A percentile compares a stretch with the other conserved stretches of the same genome.
Conservation (phyloP, 192 early-diverging fungal species). For the Kappamyces sp. region DNA sequence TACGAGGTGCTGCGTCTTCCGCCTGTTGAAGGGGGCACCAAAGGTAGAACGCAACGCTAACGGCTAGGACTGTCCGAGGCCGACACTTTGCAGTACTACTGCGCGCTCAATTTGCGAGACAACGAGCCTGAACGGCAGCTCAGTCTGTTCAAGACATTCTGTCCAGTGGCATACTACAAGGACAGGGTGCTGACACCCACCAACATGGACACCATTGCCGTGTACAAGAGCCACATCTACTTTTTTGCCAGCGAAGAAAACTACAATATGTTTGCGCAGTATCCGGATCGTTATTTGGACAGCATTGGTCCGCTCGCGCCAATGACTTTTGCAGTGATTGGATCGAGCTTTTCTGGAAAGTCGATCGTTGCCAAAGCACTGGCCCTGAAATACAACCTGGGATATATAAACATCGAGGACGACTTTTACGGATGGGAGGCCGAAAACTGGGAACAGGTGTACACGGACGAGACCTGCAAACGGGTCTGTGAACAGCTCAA, state of each 20-base stretch:
- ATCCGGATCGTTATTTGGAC: conserved; percentile 43
- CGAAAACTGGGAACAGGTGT: not conserved
- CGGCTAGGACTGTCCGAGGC: conserved; percentile 14
- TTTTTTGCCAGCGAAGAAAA: conserved; percentile 27
- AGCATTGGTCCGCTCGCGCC: conserved; percentile 19
- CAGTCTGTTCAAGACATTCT: conserved; percentile 33
- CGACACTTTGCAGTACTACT: conserved; percentile 32
- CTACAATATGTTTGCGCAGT: conserved; percentile 27
- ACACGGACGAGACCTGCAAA: no score
- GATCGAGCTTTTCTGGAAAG: conserved; percentile 46
- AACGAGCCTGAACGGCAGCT: conserved; percentile 40
- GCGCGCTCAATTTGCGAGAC: conserved; percentile 25
- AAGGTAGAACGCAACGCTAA: conserved; percentile 20
- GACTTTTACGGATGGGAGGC: conserved; percentile 31
- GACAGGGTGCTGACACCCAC: conserved; percentile 15
- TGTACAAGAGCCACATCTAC: conserved; percentile 41
- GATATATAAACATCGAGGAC: conserved; percentile 34
- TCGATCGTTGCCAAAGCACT: conserved; percentile 40
- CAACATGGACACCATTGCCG: conserved; percentile 18
- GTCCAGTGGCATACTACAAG: conserved; percentile 35
- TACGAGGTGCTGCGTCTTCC: conserved; percentile 20
- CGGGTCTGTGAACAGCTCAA: no score
- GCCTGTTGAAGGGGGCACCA: conserved; percentile 30
- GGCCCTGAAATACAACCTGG: conserved; percentile 31
- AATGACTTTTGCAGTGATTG: conserved; percentile 32